These are phyloP conservation scores for Venturia aucupariae DNA, from an alignment of 2,329 filamentous ascomycete species.

Conservation along the genomic window DNA sequence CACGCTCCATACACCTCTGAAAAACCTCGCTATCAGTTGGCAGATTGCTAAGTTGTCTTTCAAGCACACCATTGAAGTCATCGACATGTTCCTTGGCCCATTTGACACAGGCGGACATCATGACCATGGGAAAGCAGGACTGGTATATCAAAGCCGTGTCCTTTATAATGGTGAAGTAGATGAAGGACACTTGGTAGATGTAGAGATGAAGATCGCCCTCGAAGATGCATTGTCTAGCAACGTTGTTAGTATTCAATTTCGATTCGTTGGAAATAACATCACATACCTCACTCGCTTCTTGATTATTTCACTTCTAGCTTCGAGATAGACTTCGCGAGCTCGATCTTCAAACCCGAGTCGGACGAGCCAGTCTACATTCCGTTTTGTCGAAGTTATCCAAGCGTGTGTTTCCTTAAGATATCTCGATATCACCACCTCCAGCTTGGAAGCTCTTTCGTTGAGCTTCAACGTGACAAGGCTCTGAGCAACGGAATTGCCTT, in stretches of 20 bases:
- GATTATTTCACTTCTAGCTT: constrained; percentile 67
- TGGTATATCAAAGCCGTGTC: constrained; percentile 91
- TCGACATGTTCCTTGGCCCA: constrained; percentile 98
- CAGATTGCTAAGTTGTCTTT: constrained; percentile 77
- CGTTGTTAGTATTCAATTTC: constrained; percentile 4
- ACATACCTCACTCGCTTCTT: constrained; percentile 69
- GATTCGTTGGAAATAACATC: background rate
- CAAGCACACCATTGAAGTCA: constrained; percentile 75
- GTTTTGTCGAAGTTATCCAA: constrained; percentile 66
- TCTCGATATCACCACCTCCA: constrained; percentile 68
- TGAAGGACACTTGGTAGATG: constrained; percentile 89
- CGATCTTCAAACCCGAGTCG: constrained; percentile 84
- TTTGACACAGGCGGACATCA: constrained; percentile 91
- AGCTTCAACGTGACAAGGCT: constrained; percentile 89
- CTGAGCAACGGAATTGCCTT: constrained; percentile 78
- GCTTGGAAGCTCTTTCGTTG: constrained; percentile 68
- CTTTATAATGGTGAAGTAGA: constrained; percentile 88
- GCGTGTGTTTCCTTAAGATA: constrained; percentile 70
- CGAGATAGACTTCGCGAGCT: constrained; percentile 77
- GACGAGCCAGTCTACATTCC: constrained; percentile 75
- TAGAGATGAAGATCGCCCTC: constrained; percentile 88
- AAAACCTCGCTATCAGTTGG: constrained; percentile 67
- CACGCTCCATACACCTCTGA: constrained; percentile 73
- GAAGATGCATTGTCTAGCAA: constrained; percentile 76
- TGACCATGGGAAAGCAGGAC: constrained; percentile 62